Base-by-base conservation (phyloP, 2,329 filamentous ascomycete species). In the Phaeosphaeria sp. region DNA sequence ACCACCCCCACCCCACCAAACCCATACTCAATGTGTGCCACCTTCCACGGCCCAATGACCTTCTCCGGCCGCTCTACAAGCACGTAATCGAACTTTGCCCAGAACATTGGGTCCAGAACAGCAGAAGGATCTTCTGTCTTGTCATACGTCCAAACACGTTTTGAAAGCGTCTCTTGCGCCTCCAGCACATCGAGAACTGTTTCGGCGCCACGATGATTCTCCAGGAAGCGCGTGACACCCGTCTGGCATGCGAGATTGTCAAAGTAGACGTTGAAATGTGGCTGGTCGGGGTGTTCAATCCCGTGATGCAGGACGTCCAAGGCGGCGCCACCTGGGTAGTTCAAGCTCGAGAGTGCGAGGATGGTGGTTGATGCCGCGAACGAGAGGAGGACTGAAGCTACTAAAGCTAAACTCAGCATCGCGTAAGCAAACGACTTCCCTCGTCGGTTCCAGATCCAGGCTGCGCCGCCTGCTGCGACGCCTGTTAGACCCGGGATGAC, bases 241-340 rank as follows among this genome's bases (percentile, higher is more conserved):
- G 87, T 88, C 68, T 89, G 87, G 54, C 85, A 87, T 2, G 86
- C 83, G 22, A 89, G 79, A 51, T 87, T 89, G 57, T 86, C 86
- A 56, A 88, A 77, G 66, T 87, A 81, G 6, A 88, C 81, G 7
- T 63, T 54, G 7, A 68, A 61, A 39, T 68, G 69, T 6, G 50
- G 45, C n/a, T 56, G 56, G 7, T 44, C 17, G 5, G 60, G 58
- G 36, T 64, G 61, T 0, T 60, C 20, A 13, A 69, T 61, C 8
- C 68, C 43, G 22, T 64, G 57, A 57, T 83, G 80, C 1, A 84
- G 75, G 11, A 71, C 65, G 22, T 71, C 68, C 9, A 98, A 82
- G 2, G 93, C 95, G 57, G 91, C 86, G 21, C 92, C 95, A 48
- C 95, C 95, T 1, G 95, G 95, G 73, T 99, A 99, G 79, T 97